Conservation (phyloP, 306 rosid species). For the Sindora glabra region DNA sequence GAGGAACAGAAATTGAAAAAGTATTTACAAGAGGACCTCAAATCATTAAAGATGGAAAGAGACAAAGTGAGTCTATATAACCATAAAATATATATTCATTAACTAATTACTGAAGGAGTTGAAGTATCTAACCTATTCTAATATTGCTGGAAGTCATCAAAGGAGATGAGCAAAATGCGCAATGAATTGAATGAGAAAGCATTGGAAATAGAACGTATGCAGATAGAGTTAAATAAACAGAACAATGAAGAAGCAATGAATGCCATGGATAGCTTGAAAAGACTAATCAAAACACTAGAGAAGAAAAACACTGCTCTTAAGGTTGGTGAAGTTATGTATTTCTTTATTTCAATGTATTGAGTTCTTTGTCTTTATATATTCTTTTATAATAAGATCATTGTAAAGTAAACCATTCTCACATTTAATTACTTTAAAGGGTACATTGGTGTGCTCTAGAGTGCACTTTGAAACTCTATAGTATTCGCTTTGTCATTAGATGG, state of each 20-base stretch:
- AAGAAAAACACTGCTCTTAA: constrained; percentile 69
- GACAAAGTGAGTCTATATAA: constrained; percentile 66
- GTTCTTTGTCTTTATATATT: no score
- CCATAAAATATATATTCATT: no score
- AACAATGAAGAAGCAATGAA: constrained; percentile 33
- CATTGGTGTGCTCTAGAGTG: not conserved
- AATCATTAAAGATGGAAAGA: constrained; percentile 38
- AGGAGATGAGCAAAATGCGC: constrained; percentile 42
- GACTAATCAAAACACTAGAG: constrained; percentile 50
- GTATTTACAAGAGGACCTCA: constrained; percentile 69
- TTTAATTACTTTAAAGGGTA: not conserved
- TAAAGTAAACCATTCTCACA: not conserved
- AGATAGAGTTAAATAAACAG: constrained; percentile 49
- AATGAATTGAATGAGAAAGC: constrained; percentile 57
- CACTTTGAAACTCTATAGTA: constrained; percentile 10
- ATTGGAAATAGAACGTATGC: constrained; percentile 49
- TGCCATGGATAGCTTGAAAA: constrained; percentile 41
- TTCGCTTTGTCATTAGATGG: constrained; percentile 40
- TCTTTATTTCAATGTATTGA: not conserved
- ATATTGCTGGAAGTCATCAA: constrained; percentile 40
- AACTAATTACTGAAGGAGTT: no score
- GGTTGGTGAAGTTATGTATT: constrained; percentile 40
- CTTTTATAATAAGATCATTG: no score
- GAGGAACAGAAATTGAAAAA: constrained; percentile 70
- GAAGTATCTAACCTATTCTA: constrained; percentile 20